Evolutionary conservation across 2,329 filamentous ascomycete species (phyloP).

Genomic region (Mollisia scopiformis): DNA sequence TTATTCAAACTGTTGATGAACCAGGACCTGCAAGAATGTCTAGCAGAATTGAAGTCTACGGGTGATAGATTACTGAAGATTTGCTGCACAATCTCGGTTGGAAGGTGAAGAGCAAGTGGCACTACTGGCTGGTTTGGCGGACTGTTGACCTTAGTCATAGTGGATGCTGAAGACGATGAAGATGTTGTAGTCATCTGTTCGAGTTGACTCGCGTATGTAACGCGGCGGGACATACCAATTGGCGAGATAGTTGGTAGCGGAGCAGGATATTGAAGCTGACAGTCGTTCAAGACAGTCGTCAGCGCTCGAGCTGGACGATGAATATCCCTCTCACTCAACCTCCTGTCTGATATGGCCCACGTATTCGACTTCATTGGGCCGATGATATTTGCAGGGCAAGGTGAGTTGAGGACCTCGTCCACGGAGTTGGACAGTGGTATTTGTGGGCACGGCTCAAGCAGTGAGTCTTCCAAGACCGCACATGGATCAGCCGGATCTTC

Average conservation of each 20-base stretch:
- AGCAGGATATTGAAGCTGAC: constrained; percentile 13
- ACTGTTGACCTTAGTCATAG: not conserved
- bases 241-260: constrained; percentile 7
- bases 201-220: not conserved
- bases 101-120: constrained; percentile 24
- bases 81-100: constrained; percentile 42
- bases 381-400: not conserved
- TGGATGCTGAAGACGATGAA: not conserved
- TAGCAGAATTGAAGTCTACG: constrained; percentile 58
- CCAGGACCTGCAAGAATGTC: constrained; percentile 62
- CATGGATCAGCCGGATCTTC: constrained; percentile 32
- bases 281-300: constrained; percentile 19
- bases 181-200: not conserved
- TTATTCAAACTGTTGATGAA: constrained; percentile 58
- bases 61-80: constrained; percentile 41
- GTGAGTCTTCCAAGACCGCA: constrained; percentile 33
- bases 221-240: not conserved
- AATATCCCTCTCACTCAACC: not conserved
- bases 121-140: not conserved
- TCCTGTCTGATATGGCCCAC: not conserved
- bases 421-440: constrained; percentile 27
- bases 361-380: not conserved
- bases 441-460: constrained; percentile 35
- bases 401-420: constrained; percentile 26
- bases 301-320: constrained; percentile 3